Conservation (phyloP, 2,329 filamentous ascomycete genomes). For the Bimuria novae-zelandiae region DNA sequence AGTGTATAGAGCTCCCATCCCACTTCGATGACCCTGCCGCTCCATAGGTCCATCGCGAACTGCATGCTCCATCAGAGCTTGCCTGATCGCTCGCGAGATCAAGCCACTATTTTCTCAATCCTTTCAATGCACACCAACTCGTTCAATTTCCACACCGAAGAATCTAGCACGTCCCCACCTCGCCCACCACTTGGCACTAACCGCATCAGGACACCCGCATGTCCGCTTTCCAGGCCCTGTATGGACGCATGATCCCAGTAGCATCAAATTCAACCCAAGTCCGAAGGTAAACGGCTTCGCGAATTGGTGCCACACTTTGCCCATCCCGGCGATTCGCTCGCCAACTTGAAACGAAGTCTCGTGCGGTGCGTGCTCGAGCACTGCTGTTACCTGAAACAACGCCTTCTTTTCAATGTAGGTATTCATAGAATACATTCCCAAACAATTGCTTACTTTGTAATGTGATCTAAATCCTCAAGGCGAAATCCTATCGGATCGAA, state of each 20-base stretch:
- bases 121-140: not conserved
- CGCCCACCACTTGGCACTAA: not conserved
- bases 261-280: slow-evolving; percentile 10
- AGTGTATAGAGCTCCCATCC: not conserved
- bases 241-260: slow-evolving; percentile 8
- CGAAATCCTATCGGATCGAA: not conserved
- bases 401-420: not conserved
- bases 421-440: not conserved
- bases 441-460: not conserved
- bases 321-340: not conserved
- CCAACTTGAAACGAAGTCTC: slow-evolving; percentile 4
- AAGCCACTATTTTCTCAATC: not conserved
- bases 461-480: not conserved
- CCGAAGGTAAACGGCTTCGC: slow-evolving; percentile 2
- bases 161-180: not conserved
- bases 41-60: not conserved
- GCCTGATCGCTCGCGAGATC: not conserved
- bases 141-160: not conserved
- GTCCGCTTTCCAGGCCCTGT: not conserved
- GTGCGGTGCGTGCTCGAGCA: not conserved
- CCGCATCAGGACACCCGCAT: not conserved
- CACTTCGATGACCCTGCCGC: not conserved
- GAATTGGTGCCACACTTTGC: not conserved
- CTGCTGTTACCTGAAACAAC: not conserved
- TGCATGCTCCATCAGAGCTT: not conserved